Evolutionary conservation across 1,284 basidiomycete genomes (phyloP), one percentile per base, ranked within the genome.

Genomic region (Papiliotrema laurentii): DNA sequence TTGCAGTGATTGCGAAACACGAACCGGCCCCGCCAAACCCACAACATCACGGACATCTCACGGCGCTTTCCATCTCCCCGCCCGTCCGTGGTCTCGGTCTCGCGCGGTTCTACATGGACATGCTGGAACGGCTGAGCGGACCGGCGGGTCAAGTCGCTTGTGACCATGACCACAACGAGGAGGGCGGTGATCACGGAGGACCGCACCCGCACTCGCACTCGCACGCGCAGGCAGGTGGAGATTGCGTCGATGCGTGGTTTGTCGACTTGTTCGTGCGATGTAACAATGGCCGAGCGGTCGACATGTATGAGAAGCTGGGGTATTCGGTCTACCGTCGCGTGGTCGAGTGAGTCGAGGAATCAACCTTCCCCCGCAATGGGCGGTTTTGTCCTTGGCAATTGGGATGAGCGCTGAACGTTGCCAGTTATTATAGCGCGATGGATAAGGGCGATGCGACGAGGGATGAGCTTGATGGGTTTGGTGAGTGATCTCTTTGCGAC

Each of bases 201-300:
- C n/a, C 6, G 19, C 9, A 37, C 27, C 10, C 19, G 26, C 10
- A 31, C 21, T 26, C 21, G 50, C 47, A 37, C 18, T 7, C 1
- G 37, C 27, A 25, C 19, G 21, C 22, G 27, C 21, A 48, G 19
- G 25, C 13, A 49, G 39, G 24, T 37, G 48, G 25, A 33, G 69
- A 73, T 45, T 62, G 60, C 13, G 67, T 69, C 19, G 62, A 73
- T 53, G 67, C 71, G 19, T 75, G 59, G 60, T 75, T 75, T 49
- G 64, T 74, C 38, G 73, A 75, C 49, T 57, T 75, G 18, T 75
- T 75, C 39, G 73, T 75, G 35, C 49, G 73, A 40, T 73, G 71
- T 53, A 74, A 71, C 53, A 75, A 75, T 51, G 47, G 48, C 16
- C 56, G 71, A 35, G 73, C 73, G 41, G 66, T 68, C 18, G 63